Evolutionary conservation across 306 rosid species (phyloP).

Genomic region (Begonia loranthoides): DNA sequence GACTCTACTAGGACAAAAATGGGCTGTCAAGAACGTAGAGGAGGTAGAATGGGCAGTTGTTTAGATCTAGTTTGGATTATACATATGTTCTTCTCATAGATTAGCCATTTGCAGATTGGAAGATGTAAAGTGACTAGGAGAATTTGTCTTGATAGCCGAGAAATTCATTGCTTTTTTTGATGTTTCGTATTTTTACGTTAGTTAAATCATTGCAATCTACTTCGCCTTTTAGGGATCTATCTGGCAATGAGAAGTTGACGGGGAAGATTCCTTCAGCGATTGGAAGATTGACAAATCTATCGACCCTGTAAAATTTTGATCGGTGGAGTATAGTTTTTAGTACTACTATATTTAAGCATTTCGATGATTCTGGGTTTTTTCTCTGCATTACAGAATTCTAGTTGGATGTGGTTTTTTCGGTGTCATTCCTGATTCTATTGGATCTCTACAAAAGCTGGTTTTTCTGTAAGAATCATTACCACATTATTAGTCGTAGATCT

Average conservation of each 20-base stretch:
- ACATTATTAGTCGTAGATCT: background rate
- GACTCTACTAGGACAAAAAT: no score
- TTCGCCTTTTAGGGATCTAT: constrained; percentile 41
- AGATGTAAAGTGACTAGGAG: no score
- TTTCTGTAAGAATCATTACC: constrained; percentile 34
- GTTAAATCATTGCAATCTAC: background rate
- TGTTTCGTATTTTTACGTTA: no score
- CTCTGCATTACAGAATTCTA: constrained; percentile 28
- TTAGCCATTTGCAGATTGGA: no score
- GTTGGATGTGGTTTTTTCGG: constrained; percentile 51
- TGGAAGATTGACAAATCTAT: constrained; percentile 38
- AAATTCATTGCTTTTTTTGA: no score
- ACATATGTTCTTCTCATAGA: no score
- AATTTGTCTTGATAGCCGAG: no score
- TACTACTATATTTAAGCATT: no score
- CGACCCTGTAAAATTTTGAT: constrained; percentile 25
- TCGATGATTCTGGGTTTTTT: background rate
- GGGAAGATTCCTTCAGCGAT: constrained; percentile 36
- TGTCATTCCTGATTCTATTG: constrained; percentile 46
- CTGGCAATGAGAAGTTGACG: constrained; percentile 31
- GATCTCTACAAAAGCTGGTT: constrained; percentile 33
- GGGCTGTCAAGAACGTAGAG: no score
- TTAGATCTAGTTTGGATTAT: no score
- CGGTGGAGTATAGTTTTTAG: no score
- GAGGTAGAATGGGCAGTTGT: no score